These are phyloP conservation scores for Pseudofabraea citricarpa DNA, from an alignment of 2,329 filamentous ascomycete genomes.

Conservation along the genomic window DNA sequence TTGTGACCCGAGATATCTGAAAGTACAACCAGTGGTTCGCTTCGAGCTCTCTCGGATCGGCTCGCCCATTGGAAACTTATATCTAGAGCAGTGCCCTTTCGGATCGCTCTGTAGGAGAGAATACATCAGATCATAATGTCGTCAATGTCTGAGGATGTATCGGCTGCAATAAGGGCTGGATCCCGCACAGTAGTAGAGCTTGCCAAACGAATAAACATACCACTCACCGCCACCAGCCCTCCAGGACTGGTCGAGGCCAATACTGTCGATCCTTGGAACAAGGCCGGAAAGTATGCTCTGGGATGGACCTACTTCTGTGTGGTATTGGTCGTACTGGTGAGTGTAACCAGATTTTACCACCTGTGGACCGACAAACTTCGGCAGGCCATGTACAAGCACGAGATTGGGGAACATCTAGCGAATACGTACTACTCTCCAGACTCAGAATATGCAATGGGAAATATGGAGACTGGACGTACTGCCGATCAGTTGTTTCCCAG, in stretches of 20 bases:
- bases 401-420: constrained; percentile 62
- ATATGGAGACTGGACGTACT: constrained; percentile 46
- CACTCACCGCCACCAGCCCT: constrained; percentile 53
- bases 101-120: too few relatives aligned
- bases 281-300: constrained; percentile 79
- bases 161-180: constrained; percentile 13
- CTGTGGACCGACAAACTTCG: constrained; percentile 92
- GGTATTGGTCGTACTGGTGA: constrained; percentile 61
- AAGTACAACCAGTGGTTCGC: too few relatives aligned
- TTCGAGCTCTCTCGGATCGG: too few relatives aligned
- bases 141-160: constrained; percentile 9
- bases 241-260: constrained; percentile 58
- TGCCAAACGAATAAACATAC: constrained; percentile 50
- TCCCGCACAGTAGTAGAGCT: constrained; percentile 23
- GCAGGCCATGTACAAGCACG: constrained; percentile 82
- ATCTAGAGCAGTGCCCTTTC: too few relatives aligned
- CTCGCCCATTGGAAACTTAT: too few relatives aligned
- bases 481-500: constrained; percentile 68
- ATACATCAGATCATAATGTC: constrained; percentile 6
- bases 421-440: constrained; percentile 48
- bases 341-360: constrained; percentile 74
- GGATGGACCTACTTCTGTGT: constrained; percentile 88
- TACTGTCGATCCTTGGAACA: constrained; percentile 70
- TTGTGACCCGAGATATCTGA: too few relatives aligned
- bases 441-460: constrained; percentile 57